Evolutionary conservation across 352 stramenopile genomes (phyloP), one percentile per base, ranked within the genome.

Genomic region (Globisporangium acanthophoron): DNA sequence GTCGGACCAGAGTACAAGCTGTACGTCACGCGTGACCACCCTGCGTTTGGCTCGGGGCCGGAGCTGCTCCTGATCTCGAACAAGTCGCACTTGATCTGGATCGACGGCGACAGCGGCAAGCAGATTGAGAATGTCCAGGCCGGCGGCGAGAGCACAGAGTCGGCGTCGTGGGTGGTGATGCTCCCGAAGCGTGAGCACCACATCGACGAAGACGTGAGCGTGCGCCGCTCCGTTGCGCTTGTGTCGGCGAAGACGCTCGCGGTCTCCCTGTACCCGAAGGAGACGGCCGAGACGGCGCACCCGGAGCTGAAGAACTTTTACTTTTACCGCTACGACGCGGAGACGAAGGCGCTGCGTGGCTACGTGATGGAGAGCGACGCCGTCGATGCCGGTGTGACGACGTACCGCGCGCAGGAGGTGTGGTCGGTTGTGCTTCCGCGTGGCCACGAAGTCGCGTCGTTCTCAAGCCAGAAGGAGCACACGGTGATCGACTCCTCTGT

Each of bases 21-120:
- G 21, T 87, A 82, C 33, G 82, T 92, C 41, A 91, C 78, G 12
- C 80, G 85, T 24, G 82, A 92, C 48, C 82, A 92, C 59, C 85
- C 85, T 8, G 85, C 77, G 8, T 69, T 92, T 33, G 85, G 85
- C 6, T 68, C 72, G 48, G 85, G 82, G 16, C 76, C 85, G 27
- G 85, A 94, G 57, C 53, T 94, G 41, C 59, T 94, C 35, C 54
- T 94, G 15, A 70, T 87, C 11, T 88, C 78, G 16, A 84, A 75
- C 55, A 72, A 70, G 52, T 75, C 67, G 29, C 71, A 85, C 24
- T 62, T 94, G 31, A 6, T 87, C 37, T 90, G 81, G 79, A 62
- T 94, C 44, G 80, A 94, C 48, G 81, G 81, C 5, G 80, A 90
- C 37, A 73, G 83, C 41, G 84, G 84, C 6, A 67, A 66, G 18